Evolutionary conservation across 2,329 filamentous ascomycete species (phyloP), one percentile per base, ranked within the genome.

Genomic region (Botrytis fabae): DNA sequence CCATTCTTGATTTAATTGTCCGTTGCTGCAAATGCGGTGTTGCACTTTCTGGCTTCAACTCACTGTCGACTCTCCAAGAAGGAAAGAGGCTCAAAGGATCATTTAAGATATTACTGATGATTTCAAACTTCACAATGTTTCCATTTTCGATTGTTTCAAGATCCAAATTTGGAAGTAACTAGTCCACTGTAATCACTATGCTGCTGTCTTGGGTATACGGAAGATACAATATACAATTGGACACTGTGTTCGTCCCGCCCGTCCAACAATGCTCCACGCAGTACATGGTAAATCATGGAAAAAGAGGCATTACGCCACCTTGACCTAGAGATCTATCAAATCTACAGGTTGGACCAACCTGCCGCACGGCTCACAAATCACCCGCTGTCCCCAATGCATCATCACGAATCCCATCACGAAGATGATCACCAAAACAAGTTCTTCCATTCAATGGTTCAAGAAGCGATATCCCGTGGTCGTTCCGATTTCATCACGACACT

Each of bases 41-140:
- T 69, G 48, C 40, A 32, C 48, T 69, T 57, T 69, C 48, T 57
- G 25, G 38, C 65, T 42, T 57, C 65, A 42, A 28, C 35, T 44
- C 48, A 32, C 63, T 63, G 48, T 48, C 61, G 40, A 44, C 35
- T 18, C 28, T 46, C 51, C 18, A 60, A 42, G 38, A 69, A 25
- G n/a, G 10, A 51, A 60, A 61, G 70, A 72, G 42, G 70, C 63
- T 72, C 70, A 61, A 40, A 69, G 70, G 70, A 69, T 60, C 70
- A 69, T 61, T 46, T 69, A 72, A 32, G 25, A 61, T 72, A 46
- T 69, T 12, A 72, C 70, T 32, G 63, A 44, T 72, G 63, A 72
- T 62, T 72, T 51, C 63, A 69, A 57, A 48, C 44, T 51, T 51
- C 54, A 65, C 48, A n/a, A 54, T 35, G 32, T 22, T 20, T 72